These are phyloP conservation scores for Nothophoma quercina DNA, from an alignment of 2,329 filamentous ascomycete genomes.

Conservation along the genomic window DNA sequence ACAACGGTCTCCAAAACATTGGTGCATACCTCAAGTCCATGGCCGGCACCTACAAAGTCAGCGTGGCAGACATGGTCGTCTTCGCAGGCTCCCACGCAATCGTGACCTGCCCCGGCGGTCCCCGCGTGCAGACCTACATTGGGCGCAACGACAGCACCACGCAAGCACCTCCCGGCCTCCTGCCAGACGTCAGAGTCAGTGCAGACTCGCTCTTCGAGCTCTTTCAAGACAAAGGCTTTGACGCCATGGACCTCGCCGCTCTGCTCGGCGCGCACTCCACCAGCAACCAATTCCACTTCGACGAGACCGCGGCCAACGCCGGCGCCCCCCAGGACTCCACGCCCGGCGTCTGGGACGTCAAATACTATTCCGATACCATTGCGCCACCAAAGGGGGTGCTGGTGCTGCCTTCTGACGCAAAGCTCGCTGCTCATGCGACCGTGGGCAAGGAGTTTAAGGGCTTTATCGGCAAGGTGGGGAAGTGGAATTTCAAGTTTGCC, in stretches of 20 bases:
- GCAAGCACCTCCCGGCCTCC: slow-evolving; percentile 10
- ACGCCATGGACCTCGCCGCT: slow-evolving; percentile 35
- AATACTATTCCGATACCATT: slow-evolving; percentile 35
- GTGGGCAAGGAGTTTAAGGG: slow-evolving; percentile 47
- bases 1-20: slow-evolving; percentile 54
- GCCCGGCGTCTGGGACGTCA: slow-evolving; percentile 36
- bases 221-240: slow-evolving; percentile 35
- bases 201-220: slow-evolving; percentile 21
- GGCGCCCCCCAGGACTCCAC: slow-evolving; percentile 34
- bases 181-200: slow-evolving; percentile 17
- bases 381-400: slow-evolving; percentile 32
- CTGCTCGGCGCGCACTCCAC: slow-evolving; percentile 36
- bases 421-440: slow-evolving; percentile 33
- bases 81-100: slow-evolving; percentile 25
- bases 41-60: slow-evolving; percentile 45
- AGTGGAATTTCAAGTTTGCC: slow-evolving; percentile 45
- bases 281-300: slow-evolving; percentile 29
- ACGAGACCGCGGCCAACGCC: slow-evolving; percentile 10
- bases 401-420: slow-evolving; percentile 43
- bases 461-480: slow-evolving; percentile 44
- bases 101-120: slow-evolving; percentile 24
- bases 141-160: slow-evolving; percentile 23
- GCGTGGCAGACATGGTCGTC: slow-evolving; percentile 19
- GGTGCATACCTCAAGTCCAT: slow-evolving; percentile 44
- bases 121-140: slow-evolving; percentile 18